Conservation (phyloP, 176 grass and related monocot species). For the Oryza meyeriana region DNA sequence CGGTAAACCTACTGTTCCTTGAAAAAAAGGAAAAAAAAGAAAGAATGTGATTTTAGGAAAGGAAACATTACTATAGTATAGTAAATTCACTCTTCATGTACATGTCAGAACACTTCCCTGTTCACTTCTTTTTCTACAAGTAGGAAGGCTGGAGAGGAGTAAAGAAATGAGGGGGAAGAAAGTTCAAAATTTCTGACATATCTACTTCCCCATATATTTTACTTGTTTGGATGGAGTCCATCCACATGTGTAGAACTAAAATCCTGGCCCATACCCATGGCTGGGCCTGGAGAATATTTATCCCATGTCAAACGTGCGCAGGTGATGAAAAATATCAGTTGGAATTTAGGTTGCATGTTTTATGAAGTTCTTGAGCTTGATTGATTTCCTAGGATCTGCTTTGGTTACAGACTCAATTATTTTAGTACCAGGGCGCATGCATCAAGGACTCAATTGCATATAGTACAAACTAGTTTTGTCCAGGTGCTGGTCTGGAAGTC, state of each 20-base stretch:
- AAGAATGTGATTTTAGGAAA: not conserved
- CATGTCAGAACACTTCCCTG: not conserved
- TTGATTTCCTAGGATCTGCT: not conserved
- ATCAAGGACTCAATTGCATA: not conserved
- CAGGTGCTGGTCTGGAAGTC: not conserved
- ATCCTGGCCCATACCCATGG: not conserved
- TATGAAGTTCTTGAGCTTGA: not conserved
- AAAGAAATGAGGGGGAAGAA: not conserved
- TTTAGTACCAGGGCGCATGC: not conserved
- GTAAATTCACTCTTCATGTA: not conserved
- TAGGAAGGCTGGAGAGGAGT: not conserved
- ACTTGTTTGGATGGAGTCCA: not conserved
- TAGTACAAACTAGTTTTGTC: not conserved
- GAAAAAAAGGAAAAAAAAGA: not conserved
- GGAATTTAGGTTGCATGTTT: not conserved
- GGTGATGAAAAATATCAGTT: not conserved
- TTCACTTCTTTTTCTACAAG: not conserved
- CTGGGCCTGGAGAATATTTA: not conserved
- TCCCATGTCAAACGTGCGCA: not conserved
- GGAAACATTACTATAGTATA: not conserved
- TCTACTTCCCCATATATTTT: not conserved
- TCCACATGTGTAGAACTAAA: not conserved
- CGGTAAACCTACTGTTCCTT: not conserved
- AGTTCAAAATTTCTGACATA: not conserved
- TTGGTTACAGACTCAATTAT: not conserved